Percentiles rank a stretch among this genome's conserved stretches.
Evolutionary conservation across 139 green algal species (phyloP).

Genomic region (Pseudopediastrum boryanum): DNA sequence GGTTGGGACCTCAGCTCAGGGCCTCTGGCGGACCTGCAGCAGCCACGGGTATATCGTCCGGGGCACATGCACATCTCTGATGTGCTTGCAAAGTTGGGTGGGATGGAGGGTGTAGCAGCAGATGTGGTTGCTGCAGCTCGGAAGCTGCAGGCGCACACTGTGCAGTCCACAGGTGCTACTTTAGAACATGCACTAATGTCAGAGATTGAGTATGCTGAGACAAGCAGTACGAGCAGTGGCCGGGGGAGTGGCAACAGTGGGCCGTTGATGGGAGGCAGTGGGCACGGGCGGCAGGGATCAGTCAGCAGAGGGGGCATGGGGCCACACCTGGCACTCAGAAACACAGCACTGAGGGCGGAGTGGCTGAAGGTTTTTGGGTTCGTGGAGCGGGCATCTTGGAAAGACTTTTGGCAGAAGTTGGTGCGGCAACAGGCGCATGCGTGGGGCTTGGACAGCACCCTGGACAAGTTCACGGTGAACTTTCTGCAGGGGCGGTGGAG

Average conservation of each 20-base stretch:
- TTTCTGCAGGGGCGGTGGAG: slow-evolving; percentile 39
- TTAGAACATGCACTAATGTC: slow-evolving; percentile 16
- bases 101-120: neutral
- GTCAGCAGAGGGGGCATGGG: neutral
- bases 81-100: slow-evolving; percentile 17
- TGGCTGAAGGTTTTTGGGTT: slow-evolving; percentile 17
- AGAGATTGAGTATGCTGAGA: slow-evolving; percentile 28
- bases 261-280: neutral
- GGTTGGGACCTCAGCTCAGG: slow-evolving; percentile 7
- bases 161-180: slow-evolving; percentile 15
- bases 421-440: slow-evolving; percentile 33
- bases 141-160: slow-evolving; percentile 12
- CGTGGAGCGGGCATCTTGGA: slow-evolving; percentile 24
- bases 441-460: slow-evolving; percentile 33
- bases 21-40: slow-evolving; percentile 10
- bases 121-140: slow-evolving; percentile 15
- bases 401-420: slow-evolving; percentile 41
- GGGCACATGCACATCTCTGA: slow-evolving; percentile 23
- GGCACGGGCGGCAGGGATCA: neutral
- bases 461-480: slow-evolving; percentile 38
- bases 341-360: slow-evolving; percentile 16
- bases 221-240: neutral
- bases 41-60: slow-evolving; percentile 7
- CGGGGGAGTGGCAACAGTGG: neutral
- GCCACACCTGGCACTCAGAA: slow-evolving; percentile 27